Base-by-base conservation (phyloP, 2,329 filamentous ascomycete genomes). In the Bipolaris sorokiniana region DNA sequence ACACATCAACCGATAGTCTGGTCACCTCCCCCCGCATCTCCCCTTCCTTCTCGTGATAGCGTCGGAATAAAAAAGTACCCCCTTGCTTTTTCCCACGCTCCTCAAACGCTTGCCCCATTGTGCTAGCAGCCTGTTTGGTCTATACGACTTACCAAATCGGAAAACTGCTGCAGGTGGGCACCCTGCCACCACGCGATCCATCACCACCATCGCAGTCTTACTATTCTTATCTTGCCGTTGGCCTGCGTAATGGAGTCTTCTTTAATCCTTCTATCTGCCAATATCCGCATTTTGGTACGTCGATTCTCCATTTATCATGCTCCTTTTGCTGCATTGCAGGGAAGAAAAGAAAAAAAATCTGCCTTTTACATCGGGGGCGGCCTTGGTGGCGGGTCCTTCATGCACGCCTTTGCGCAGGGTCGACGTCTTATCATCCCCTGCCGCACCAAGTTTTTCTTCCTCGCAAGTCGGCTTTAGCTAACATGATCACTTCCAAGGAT, bases 401-500 rank as follows among this genome's bases (percentile, higher is more conserved):
- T 71, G 65, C 68, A 68, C 60, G 62, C 67, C 63, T 63, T 63
- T 48, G 58, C 58, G 53, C 62, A 71, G 62, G 67, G 59, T 66
- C 13, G 20, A 67, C 51, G 62, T 67, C 63, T 73, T 75, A 71
- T 71, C 69, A 61, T 66, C 66, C 55, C 67, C 65, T 68, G 63
- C 63, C 65, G 61, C 69, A 60, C 62, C 59, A 61, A 28, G 26
- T 28, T 28, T 28, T 42, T 33, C 20, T 49, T 56, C 63, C 62
- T 66, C 58, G 62, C 60, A 61, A 62, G 58, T 50, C 33, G 54
- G 58, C 56, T 37, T 40, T 63, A 57, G 61, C 72, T 76, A 64
- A 76, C 72, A 75, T 79, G 74, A 65, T 72, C 58, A 60, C 65
- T 54, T 68, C 66, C 36, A 79, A 98, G 95, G 90, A 96, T 70